Evolutionary conservation across 2,329 filamentous ascomycete species (phyloP), one percentile per base, ranked within the genome.

Genomic region (Mycosphaerella sp.): DNA sequence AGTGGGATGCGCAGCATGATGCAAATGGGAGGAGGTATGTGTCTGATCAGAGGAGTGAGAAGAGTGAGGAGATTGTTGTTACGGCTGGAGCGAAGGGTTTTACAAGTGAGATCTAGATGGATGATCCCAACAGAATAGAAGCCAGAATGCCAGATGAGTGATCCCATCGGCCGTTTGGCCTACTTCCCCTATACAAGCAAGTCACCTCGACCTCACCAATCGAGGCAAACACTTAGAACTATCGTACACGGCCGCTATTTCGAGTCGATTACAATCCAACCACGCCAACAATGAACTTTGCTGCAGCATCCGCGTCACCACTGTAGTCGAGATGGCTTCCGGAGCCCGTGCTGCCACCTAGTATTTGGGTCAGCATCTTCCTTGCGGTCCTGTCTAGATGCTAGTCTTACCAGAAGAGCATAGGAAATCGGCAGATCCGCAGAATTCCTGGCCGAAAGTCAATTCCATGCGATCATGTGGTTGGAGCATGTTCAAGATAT

Each of bases 1-100:
- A 62, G n/a, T 85, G 82, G 81, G 81, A 84, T 61, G 70, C 67
- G 1, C 70, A 71, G 6, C 81, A 84, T 58, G 80, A 84, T 65
- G 78, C 60, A 9, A 50, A 57, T 25, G 66, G 66, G 17, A 36
- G 37, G 6, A 34, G 41, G 18, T n/a, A 39, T 28, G 41, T 41
- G 18, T 27, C 37, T n/a, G 32, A 40, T 41, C 32, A 43, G 18
- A 10, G 13, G 6, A 48, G 44, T 14, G 44, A 52, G 2, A n/a
- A 34, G 14, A 43, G 50, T 9, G 44, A 52, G 25, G 44, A 52
- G 50, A 42, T 48, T 32, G 34, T 21, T 18, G 34, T 52, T n/a
- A 13, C 41, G 12, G 32, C 44, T 16, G 50, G 40, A 21, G 1
- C 32, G 7, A 52, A 52, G 25, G 49, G 40, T 21, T 27, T 41